These are phyloP conservation scores for Candolleomyces efflorescens DNA, from an alignment of 768 basidiomycete genomes.

Conservation along the genomic window DNA sequence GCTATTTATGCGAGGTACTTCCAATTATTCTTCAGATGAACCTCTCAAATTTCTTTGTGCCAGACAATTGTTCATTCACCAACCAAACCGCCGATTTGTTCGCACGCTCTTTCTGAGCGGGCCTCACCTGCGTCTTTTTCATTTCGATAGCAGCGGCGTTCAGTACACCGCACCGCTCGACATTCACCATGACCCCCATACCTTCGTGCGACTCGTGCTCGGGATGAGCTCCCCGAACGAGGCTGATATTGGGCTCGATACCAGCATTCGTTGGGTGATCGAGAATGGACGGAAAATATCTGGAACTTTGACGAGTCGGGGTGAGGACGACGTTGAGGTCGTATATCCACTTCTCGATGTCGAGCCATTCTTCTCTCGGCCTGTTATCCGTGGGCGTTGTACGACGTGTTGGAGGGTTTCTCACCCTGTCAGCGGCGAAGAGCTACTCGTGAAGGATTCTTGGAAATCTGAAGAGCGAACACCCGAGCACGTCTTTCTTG, in stretches of 20 bases:
- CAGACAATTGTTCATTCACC: neutral
- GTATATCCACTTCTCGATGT: neutral
- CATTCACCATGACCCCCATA: neutral
- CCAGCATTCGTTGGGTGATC: neutral
- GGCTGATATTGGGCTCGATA: neutral
- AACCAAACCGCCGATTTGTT: neutral
- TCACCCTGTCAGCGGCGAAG: neutral
- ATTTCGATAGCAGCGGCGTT: neutral
- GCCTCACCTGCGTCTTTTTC: neutral
- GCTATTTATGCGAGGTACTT: neutral
- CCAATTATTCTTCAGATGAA: no score
- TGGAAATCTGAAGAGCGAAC: neutral
- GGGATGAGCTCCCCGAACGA: neutral
- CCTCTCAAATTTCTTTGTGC: neutral
- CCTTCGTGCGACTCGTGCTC: neutral
- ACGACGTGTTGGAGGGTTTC: neutral
- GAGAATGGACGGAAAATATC: neutral
- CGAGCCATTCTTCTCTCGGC: neutral
- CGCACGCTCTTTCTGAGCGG: neutral
- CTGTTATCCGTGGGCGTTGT: neutral
- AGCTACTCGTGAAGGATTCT: neutral
- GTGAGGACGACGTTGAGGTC: neutral
- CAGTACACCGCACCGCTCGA: neutral
- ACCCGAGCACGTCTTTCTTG: neutral
- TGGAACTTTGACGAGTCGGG: neutral